Evolutionary conservation across 306 rosid species (phyloP), one percentile per base, ranked within the genome.

Genomic region (Crotalaria pallida): DNA sequence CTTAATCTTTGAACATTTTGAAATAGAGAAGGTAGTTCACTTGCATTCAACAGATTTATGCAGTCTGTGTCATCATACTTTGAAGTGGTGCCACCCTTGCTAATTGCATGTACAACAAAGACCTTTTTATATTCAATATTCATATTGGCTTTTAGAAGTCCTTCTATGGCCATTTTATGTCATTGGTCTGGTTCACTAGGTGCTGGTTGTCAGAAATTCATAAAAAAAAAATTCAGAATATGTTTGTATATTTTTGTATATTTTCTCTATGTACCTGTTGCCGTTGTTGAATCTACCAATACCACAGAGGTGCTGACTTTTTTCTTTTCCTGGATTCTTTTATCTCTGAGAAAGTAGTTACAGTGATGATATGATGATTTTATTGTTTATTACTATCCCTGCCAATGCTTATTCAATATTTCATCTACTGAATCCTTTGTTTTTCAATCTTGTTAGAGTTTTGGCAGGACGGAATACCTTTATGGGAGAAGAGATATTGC

Each of bases 401-500:
- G 26, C 48, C 45, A 33, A 5, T 63, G 26, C 22, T 21, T 11
- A n/a, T 34, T 18, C 7, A 4, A 12, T 17, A 21, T 47, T 49
- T 53, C 15, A 73, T 65, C 2, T 47, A 10, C 65, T 65, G 49
- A 27, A 33, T 34, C 17, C 45, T 7, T 44, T 44, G 11, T 56
- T 48, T 43, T 57, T 56, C 69, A 43, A 61, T 26, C n/a, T 62
- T 73, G n/a, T 10, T 72, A 86, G 93, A 80, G 58, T 81, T 64
- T 77, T 36, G 69, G 74, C 75, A 75, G 62, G 97, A 93, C 22
- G 95, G 89, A 27, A 62, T 93, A 77, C 97, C 98, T 65, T n/a
- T 79, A 13, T 93, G 97, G 98, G 96, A 93, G 81, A 93, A 93
- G 86, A 82, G 81, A 70, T 90, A 81, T 71, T 90, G 94, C 80